Evolutionary conservation across 2,329 filamentous ascomycete species (phyloP), one percentile per base, ranked within the genome.

Genomic region (Trichoderma semiorbis): DNA sequence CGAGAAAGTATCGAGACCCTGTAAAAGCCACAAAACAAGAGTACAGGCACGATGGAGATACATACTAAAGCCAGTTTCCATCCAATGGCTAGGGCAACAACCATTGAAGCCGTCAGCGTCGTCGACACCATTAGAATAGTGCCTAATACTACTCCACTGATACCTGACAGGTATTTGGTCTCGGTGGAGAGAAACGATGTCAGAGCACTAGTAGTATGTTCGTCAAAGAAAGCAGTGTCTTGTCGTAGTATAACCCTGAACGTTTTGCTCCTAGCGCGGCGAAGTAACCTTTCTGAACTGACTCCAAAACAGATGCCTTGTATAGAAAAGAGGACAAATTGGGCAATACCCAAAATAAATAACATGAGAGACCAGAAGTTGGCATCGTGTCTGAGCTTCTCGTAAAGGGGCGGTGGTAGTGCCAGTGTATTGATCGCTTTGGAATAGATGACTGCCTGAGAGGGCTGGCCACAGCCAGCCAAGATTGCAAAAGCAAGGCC

Each of bases 21-120:
- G 7, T 26, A 47, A 28, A 65, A 43, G 21, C 62, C 62, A 53
- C 32, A 43, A 16, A 36, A 36, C 26, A 47, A 24, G 43, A 65
- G 34, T 8, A 65, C 62, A 24, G 62, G 62, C 62, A 65, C 62
- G 24, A 43, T 43, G 14, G 26, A 65, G 34, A 65, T 43, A 24
- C 62, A 65, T 50, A 65, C 62, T 18, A 65, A 43, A 21, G 43
- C 39, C 62, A 65, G 34, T 28, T 65, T 65, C 62, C 62, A 65
- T 12, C 62, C 62, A 43, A 65, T 65, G 18, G 26, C 62, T 16
- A 65, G 62, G 62, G 62, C 62, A 30, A 65, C 26, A 16, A 65
- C 39, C 32, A 65, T 65, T 28, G 32, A 36, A 3, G 32, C 62
- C 62, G 26, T 43, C 21, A 65, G 32, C 12, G 43, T 65, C 18